Percentiles rank a stretch among this genome's conserved stretches.
These are phyloP conservation scores for Drosera capensis DNA, from an alignment of 148 eudicot genomes.

Conservation along the genomic window DNA sequence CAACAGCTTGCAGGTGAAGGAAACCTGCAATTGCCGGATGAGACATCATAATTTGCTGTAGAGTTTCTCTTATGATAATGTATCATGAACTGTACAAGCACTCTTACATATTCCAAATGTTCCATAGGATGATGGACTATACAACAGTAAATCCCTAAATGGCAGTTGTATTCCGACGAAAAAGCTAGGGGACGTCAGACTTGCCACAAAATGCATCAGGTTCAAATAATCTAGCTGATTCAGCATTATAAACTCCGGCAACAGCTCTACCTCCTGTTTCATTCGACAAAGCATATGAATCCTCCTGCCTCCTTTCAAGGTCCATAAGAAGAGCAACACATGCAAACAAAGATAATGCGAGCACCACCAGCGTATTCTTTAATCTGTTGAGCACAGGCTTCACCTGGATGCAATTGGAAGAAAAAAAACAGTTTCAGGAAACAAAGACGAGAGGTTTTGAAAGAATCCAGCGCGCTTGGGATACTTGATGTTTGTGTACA, in stretches of 20 bases:
- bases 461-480: too few species aligned
- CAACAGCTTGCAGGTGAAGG: too few species aligned
- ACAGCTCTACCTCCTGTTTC: conserved; percentile 47
- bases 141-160: too few species aligned
- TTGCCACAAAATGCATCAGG: conserved; percentile 86
- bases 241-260: conserved; percentile 71
- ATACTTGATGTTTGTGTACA: too few species aligned
- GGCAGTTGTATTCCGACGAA: too few species aligned
- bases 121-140: too few species aligned
- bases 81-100: too few species aligned
- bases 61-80: too few species aligned
- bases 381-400: conserved; percentile 71
- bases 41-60: too few species aligned
- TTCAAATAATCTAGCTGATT: conserved; percentile 81
- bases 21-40: too few species aligned
- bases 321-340: conserved; percentile 31
- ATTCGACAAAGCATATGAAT: conserved; percentile 11
- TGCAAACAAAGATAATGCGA: conserved; percentile 38
- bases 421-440: not conserved
- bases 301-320: conserved; percentile 29
- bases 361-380: conserved; percentile 55
- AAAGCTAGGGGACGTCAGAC: too few species aligned
- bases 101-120: too few species aligned
- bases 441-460: not conserved
- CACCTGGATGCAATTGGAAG: conserved; percentile 31